A percentile compares a stretch with the other conserved stretches of the same genome.
Evolutionary conservation across 1,284 basidiomycete genomes (phyloP).

Genomic region (Agaricales sp.): DNA sequence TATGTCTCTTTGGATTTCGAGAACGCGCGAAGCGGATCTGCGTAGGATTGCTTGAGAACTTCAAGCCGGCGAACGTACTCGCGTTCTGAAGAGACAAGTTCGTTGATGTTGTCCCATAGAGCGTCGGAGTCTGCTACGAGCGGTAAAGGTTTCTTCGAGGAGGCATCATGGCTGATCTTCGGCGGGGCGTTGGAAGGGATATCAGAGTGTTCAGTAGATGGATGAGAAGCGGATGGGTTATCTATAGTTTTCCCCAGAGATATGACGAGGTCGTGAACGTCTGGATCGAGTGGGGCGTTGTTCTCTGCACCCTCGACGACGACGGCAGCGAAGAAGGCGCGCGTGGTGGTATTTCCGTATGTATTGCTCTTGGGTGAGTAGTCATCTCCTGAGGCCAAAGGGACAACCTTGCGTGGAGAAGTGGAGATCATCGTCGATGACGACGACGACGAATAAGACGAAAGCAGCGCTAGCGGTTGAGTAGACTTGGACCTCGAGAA

Average conservation of each 20-base stretch:
- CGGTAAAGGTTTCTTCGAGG: constrained; percentile 35
- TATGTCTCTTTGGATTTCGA: constrained; percentile 76
- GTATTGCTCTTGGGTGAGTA: constrained; percentile 27
- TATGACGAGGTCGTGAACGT: constrained; percentile 68
- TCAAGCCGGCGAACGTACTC: constrained; percentile 69
- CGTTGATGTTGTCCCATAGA: constrained; percentile 60
- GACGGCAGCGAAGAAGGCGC: constrained; percentile 73
- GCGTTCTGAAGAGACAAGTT: constrained; percentile 69
- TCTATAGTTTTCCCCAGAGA: constrained; percentile 60
- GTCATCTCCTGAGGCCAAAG: constrained; percentile 57
- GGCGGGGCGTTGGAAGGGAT: constrained; percentile 7
- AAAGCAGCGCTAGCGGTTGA: too few species aligned
- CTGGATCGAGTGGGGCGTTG: constrained; percentile 54
- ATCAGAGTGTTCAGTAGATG: constrained; percentile 3
- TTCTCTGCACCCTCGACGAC: constrained; percentile 70
- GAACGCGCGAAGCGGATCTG: constrained; percentile 82
- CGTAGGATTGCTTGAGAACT: constrained; percentile 74
- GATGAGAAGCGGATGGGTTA: not conserved
- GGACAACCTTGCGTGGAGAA: constrained; percentile 63
- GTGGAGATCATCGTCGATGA: constrained; percentile 22
- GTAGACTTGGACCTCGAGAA: not conserved
- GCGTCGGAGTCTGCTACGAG: constrained; percentile 52
- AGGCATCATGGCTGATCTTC: constrained; percentile 24
- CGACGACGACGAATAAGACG: constrained; percentile 22
- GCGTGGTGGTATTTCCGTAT: constrained; percentile 49